Conservation (phyloP, 106 monocot genomes). For the Alisma plantagoaquatica region DNA sequence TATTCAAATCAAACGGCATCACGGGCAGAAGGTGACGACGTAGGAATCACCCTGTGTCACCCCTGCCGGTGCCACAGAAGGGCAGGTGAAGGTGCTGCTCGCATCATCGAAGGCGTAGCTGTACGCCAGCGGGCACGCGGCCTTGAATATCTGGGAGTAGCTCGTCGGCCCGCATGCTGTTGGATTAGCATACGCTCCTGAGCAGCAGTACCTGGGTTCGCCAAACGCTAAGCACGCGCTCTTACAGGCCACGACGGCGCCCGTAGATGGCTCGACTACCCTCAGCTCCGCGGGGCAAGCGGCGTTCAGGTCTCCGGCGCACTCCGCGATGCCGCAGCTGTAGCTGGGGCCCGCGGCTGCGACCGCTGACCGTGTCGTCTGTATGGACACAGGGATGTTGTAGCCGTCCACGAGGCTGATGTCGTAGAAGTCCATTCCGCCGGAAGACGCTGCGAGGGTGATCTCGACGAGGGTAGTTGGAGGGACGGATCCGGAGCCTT, state of each 20-base stretch:
- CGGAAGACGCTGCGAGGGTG: background rate
- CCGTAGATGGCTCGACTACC: no score
- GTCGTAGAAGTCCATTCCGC: slow-evolving; percentile 19
- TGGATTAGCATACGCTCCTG: slow-evolving; percentile 48
- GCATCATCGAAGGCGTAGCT: slow-evolving; percentile 78
- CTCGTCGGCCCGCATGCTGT: slow-evolving; percentile 37
- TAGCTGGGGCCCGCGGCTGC: slow-evolving; percentile 4
- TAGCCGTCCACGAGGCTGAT: slow-evolving; percentile 30
- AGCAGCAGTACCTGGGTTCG: slow-evolving; percentile 70
- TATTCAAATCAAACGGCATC: no score
- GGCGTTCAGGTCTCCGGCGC: slow-evolving; percentile 7
- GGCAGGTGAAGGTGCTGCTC: slow-evolving; percentile 73
- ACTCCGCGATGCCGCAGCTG: slow-evolving; percentile 40
- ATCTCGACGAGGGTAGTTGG: no score
- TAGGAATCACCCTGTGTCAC: no score
- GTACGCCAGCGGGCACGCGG: slow-evolving; percentile 64
- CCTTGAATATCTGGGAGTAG: slow-evolving; percentile 67
- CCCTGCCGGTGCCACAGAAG: slow-evolving; percentile 14
- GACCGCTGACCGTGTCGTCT: no score
- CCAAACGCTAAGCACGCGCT: slow-evolving; percentile 75
- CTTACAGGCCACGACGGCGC: slow-evolving; percentile 23
- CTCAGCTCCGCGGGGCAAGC: slow-evolving; percentile 15
- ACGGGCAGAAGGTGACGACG: slow-evolving; percentile 58
- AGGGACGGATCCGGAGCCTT: no score
- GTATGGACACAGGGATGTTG: slow-evolving; percentile 66